phyloP scores from a whole-genome alignment of 768 basidiomycete genomes.

The Dendrothele bispora region DNA sequence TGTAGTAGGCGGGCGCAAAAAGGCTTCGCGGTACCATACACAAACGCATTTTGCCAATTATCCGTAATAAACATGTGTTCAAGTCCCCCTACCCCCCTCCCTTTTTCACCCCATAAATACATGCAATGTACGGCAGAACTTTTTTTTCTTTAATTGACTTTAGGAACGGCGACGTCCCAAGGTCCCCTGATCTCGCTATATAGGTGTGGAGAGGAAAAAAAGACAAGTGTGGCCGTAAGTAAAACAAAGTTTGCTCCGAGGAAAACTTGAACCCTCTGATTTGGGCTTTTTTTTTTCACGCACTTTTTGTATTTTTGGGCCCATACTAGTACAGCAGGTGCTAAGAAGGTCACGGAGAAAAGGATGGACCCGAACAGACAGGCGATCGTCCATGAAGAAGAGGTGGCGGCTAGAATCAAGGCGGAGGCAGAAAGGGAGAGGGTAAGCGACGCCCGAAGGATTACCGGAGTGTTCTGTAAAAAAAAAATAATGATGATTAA shows the following conservation, averaged over 20 bases:
- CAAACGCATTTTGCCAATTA: too few relatives aligned
- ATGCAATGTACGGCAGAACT: too few relatives aligned
- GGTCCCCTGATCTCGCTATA: conserved; percentile 83
- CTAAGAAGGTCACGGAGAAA: conserved; percentile 64
- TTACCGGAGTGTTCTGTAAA: conserved; percentile 45
- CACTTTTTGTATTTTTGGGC: conserved; percentile 88
- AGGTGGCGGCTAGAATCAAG: conserved; percentile 47
- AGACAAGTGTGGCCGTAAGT: conserved; percentile 5
- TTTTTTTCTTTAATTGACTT: conserved; percentile 57
- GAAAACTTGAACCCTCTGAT: conserved; percentile 13
- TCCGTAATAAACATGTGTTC: too few relatives aligned
- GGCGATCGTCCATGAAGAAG: conserved; percentile 57
- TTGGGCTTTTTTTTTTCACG: too few relatives aligned
- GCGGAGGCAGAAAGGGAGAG: conserved; percentile 47
- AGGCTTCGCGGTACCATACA: too few relatives aligned
- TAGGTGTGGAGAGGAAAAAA: conserved; percentile 11
- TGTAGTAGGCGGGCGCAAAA: too few relatives aligned
- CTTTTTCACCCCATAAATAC: too few relatives aligned
- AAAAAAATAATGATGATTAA: conserved; percentile 3
- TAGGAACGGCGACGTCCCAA: conserved; percentile 87
- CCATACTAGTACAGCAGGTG: conserved; percentile 77
- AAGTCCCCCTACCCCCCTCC: too few relatives aligned
- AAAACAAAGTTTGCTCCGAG: too few relatives aligned
- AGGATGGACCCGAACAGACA: conserved; percentile 52
- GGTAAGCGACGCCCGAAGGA: conserved; percentile 55